A percentile compares a stretch with the other conserved stretches of the same genome.
Conservation (phyloP, 257 asterid genomes). For the Solanum gracilifrons region DNA sequence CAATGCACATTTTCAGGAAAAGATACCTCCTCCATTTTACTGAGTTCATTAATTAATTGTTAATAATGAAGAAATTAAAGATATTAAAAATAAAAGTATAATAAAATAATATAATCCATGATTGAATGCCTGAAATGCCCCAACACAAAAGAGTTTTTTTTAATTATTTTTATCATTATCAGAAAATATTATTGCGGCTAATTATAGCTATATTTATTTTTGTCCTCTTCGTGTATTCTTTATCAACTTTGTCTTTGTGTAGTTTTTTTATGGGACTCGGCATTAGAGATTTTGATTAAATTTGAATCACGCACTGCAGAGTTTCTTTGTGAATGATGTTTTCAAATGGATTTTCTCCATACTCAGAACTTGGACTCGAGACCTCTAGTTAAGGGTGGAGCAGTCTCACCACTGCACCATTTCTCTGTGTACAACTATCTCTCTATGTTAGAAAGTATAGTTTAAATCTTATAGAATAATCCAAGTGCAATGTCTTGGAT, state of each 20-base stretch:
- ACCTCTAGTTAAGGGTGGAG: rapidly evolving
- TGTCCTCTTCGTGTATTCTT: neutral
- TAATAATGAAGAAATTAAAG: neutral
- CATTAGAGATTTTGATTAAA: too few relatives aligned
- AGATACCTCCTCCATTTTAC: neutral
- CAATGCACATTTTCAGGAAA: constrained; percentile 24
- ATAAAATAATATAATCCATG: neutral
- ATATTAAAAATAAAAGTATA: neutral
- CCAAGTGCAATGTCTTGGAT: neutral
- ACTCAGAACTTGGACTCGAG: rapidly evolving
- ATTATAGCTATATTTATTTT: neutral
- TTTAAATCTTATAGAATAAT: neutral
- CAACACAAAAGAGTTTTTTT: neutral
- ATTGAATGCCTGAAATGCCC: neutral
- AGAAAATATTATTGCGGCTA: neutral
- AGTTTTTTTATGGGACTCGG: too few relatives aligned
- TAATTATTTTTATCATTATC: neutral
- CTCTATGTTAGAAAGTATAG: neutral
- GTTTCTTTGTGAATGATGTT: rapidly evolving
- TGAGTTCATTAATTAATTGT: neutral
- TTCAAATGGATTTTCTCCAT: rapidly evolving
- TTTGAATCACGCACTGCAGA: rapidly evolving
- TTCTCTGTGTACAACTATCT: neutral
- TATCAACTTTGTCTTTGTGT: neutral
- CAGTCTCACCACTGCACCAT: too few relatives aligned